Evolutionary conservation across 306 rosid genomes (phyloP).

Genomic region (Ziziphus jujuba): DNA sequence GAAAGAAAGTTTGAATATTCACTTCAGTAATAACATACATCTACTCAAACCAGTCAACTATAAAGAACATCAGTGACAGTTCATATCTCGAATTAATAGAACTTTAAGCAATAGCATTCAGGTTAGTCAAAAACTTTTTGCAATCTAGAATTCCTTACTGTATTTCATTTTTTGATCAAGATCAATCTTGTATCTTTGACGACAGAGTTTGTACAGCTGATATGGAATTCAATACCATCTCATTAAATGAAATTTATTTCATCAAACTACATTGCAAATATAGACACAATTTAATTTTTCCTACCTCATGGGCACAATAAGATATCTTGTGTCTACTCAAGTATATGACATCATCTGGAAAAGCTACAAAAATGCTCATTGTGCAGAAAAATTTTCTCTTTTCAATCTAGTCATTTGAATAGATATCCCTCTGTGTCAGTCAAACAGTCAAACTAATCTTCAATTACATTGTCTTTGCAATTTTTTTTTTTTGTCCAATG

Average conservation of each 20-base stretch:
- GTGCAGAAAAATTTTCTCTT: not conserved
- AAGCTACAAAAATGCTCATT: too few species aligned
- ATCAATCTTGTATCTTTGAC: not conserved
- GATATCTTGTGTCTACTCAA: too few species aligned
- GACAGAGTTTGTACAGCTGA: not conserved
- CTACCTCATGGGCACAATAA: not conserved
- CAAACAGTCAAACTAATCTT: too few species aligned
- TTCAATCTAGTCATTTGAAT: not conserved
- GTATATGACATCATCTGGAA: too few species aligned
- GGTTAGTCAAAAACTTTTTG: not conserved
- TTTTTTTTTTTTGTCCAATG: too few species aligned
- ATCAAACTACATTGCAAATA: not conserved
- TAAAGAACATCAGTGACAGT: too few species aligned
- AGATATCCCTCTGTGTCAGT: too few species aligned
- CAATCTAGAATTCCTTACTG: not conserved
- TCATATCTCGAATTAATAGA: too few species aligned
- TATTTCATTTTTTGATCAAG: not conserved
- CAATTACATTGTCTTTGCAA: too few species aligned
- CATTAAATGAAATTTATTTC: slow-evolving; percentile 7
- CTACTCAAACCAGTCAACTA: too few species aligned
- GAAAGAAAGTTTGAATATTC: not conserved
- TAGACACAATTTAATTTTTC: not conserved
- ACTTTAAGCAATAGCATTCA: not conserved
- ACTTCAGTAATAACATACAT: too few species aligned
- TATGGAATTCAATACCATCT: slow-evolving; percentile 7